Conservation (phyloP, 75 land plant species). For the Gnetum montanum region DNA sequence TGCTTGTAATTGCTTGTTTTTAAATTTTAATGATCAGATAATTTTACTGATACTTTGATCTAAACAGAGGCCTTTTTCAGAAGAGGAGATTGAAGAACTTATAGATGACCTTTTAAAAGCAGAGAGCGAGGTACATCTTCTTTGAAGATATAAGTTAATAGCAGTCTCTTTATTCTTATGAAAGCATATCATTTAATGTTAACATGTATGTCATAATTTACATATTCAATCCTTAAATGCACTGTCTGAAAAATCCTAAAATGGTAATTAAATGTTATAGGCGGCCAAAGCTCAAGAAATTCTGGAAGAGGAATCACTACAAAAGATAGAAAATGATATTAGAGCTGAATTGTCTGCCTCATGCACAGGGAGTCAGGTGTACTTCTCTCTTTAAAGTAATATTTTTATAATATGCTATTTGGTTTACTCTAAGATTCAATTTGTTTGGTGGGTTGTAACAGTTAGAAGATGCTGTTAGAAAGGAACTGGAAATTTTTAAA, state of each 20-base stretch:
- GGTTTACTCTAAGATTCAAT: background rate
- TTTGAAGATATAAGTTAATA: constrained; percentile 4
- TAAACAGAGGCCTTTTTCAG: constrained; percentile 53
- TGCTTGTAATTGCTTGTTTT: background rate
- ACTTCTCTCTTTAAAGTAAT: background rate
- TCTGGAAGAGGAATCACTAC: constrained; percentile 79
- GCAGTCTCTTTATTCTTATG: background rate
- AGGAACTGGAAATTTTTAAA: constrained; percentile 65
- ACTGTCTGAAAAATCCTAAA: no score
- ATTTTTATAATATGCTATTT: background rate
- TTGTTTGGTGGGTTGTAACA: constrained; percentile 14
- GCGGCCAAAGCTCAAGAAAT: constrained; percentile 95
- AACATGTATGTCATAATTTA: constrained; percentile 5
- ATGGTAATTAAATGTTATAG: constrained; percentile 44
- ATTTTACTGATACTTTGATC: constrained; percentile 8
- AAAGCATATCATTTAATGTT: background rate
- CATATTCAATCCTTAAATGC: no score
- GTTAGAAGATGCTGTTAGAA: constrained; percentile 75
- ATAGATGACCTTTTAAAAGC: constrained; percentile 57
- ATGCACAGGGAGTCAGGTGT: constrained; percentile 61
- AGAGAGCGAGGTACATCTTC: constrained; percentile 62
- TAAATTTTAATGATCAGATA: background rate
- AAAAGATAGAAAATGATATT: constrained; percentile 50
- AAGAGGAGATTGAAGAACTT: constrained; percentile 68
- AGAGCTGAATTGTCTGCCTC: constrained; percentile 57